These are phyloP conservation scores for Alternaria sp. DNA, from an alignment of 2,329 filamentous ascomycete species.

Conservation along the genomic window DNA sequence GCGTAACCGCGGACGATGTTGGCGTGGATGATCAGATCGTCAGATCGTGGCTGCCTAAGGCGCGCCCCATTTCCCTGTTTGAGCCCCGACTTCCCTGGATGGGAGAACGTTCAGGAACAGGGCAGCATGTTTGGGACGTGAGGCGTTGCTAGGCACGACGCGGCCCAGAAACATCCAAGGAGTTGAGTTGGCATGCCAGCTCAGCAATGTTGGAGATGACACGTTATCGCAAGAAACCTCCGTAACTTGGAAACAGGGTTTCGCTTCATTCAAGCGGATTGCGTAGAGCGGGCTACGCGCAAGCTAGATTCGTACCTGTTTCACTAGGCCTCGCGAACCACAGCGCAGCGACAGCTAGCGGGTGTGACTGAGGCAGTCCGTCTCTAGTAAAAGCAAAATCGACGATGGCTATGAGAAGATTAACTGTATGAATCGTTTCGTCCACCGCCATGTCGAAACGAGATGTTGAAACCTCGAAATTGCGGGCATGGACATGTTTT, in stretches of 20 bases:
- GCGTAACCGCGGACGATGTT: not conserved
- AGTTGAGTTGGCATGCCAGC: constrained; percentile 18
- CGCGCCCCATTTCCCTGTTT: constrained; percentile 17
- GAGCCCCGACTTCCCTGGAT: not conserved
- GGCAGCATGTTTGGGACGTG: not conserved
- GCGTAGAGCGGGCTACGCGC: constrained; percentile 7
- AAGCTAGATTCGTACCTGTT: constrained; percentile 13
- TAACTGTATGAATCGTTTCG: not conserved
- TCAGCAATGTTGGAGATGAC: constrained; percentile 12
- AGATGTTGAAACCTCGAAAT: not conserved
- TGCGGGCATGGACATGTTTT: not conserved
- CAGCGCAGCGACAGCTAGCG: constrained; percentile 3
- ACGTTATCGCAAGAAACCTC: not conserved
- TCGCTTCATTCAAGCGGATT: constrained; percentile 11
- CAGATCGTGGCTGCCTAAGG: constrained; percentile 12
- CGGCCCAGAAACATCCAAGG: constrained; percentile 1
- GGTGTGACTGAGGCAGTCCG: not conserved
- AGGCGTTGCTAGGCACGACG: constrained; percentile 9
- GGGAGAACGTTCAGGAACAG: constrained; percentile 1
- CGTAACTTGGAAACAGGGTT: constrained; percentile 6
- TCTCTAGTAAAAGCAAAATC: not conserved
- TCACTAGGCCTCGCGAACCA: constrained; percentile 18
- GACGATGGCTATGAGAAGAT: not conserved
- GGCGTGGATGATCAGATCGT: constrained; percentile 1
- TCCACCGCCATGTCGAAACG: constrained; percentile 1